Base-by-base conservation (phyloP, 140 eudicot genomes). In the Flaveria floridana region DNA sequence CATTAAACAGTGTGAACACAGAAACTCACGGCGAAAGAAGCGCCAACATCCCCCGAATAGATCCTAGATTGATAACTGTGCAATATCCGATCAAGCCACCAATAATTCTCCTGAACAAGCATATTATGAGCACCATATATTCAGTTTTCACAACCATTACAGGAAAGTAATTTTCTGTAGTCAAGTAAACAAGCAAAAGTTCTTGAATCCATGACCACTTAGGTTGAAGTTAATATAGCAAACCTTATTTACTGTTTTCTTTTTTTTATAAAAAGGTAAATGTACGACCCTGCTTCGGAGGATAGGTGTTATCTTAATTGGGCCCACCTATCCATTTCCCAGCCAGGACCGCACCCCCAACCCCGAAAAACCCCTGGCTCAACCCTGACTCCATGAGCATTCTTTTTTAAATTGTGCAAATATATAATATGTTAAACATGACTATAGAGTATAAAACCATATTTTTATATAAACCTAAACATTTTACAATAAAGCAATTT, bases 21-120 rank as follows among this genome's bases (percentile, higher is more conserved):
- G 48, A 42, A 21, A 79, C 85, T n/a, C 15, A 90, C 98, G 87
- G 87, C 73, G 68, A 90, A 93, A 58, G 97, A 78, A 67, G 86
- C 25, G 34, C 96, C 96, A 71, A 86, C 84, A 73, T 90, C 97
- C 73, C 98, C 98, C 62, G 91, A 76, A 79, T 93, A 93, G 71
- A 85, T 80, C 77, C 97, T 85, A 25, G 97, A 88, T 74, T 88
- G 98, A 77, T 93, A 93, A 81, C 98, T 80, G 41, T 88, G 89
- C 64, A 90, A 82, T 77, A 93, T 86, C 78, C 88, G 87, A 68
- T 89, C 95, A 58, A 93, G 88, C 96, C 97, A 93, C 80, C 90
- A 86, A 68, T 86, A 85, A 69, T 93, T 93, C 80, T 90, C 98
- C 98, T 93, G 87, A 71, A 79, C 71, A 66, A 47, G 61, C 68